These are phyloP conservation scores for Sugiyamaella floridensis DNA, from an alignment of 805 yeast species.

Conservation along the genomic window DNA sequence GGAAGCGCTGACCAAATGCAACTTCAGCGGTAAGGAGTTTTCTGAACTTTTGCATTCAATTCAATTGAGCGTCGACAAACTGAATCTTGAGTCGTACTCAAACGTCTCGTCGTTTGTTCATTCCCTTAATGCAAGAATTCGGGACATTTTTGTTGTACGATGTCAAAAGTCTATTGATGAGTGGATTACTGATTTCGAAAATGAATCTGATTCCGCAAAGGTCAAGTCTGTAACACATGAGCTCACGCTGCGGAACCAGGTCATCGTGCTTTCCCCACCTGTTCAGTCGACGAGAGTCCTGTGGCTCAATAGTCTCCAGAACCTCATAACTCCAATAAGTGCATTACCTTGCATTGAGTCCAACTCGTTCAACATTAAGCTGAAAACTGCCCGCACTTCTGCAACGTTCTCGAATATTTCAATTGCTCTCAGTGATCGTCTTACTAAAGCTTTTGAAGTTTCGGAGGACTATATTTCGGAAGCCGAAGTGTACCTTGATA, in stretches of 20 bases:
- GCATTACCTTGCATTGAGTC: background rate
- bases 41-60: slow-evolving; percentile 21
- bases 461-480: slow-evolving; percentile 31
- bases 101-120: slow-evolving; percentile 31
- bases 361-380: background rate
- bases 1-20: slow-evolving; percentile 25
- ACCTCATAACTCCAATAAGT: slow-evolving; percentile 1
- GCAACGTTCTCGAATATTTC: slow-evolving; percentile 11
- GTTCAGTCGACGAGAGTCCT: slow-evolving; percentile 18
- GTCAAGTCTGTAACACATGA: slow-evolving; percentile 16
- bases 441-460: slow-evolving; percentile 21
- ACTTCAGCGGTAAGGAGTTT: slow-evolving; percentile 23
- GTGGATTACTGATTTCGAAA: slow-evolving; percentile 22
- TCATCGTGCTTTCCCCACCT: slow-evolving; percentile 26
- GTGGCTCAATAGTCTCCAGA: slow-evolving; percentile 18
- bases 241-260: slow-evolving; percentile 24
- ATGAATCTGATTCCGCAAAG: background rate
- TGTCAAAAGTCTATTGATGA: slow-evolving; percentile 17
- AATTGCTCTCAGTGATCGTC: slow-evolving; percentile 9
- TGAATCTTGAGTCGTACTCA: slow-evolving; percentile 34
- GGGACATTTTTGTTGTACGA: slow-evolving; percentile 27
- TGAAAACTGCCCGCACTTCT: background rate
- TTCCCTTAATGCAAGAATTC: slow-evolving; percentile 32
- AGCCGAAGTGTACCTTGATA: slow-evolving; percentile 35
- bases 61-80: slow-evolving; percentile 33